phyloP scores from a whole-genome alignment of 2,329 filamentous ascomycete species.

The Penicillium capsulatum region DNA sequence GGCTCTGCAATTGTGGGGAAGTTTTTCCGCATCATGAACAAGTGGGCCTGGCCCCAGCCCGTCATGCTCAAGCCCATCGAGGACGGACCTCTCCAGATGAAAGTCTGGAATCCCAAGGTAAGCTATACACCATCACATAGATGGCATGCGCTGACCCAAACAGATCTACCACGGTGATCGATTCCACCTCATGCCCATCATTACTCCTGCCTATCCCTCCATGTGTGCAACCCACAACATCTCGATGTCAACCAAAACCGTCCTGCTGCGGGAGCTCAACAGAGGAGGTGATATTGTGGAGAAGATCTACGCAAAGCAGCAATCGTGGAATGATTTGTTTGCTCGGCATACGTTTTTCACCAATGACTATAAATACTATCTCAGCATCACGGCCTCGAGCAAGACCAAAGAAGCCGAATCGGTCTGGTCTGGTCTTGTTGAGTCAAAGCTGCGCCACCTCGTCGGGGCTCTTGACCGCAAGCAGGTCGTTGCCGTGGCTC shows the following conservation, averaged over 20 bases:
- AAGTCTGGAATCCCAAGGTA: slow-evolving; percentile 94
- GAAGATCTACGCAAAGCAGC: slow-evolving; percentile 71
- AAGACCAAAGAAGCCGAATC: slow-evolving; percentile 79
- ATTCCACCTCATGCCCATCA: slow-evolving; percentile 93
- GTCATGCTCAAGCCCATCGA: slow-evolving; percentile 86
- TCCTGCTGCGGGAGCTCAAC: slow-evolving; percentile 78
- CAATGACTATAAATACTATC: slow-evolving; percentile 87
- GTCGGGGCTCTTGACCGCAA: slow-evolving; percentile 80
- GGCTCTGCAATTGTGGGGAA: slow-evolving; percentile 85
- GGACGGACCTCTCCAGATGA: slow-evolving; percentile 71
- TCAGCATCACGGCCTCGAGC: slow-evolving; percentile 79
- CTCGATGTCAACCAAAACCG: slow-evolving; percentile 74
- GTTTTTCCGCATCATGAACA: slow-evolving; percentile 87
- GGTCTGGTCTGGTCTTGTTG: slow-evolving; percentile 84
- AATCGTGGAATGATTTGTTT: slow-evolving; percentile 83
- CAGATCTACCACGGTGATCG: slow-evolving; percentile 74
- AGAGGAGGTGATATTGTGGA: slow-evolving; percentile 73
- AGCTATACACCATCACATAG: not conserved
- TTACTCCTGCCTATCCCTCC: slow-evolving; percentile 93
- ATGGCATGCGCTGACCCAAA: slow-evolving; percentile 4
- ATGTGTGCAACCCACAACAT: slow-evolving; percentile 98
- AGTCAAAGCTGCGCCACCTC: slow-evolving; percentile 85
- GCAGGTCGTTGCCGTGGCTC: slow-evolving; percentile 72
- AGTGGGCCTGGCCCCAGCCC: slow-evolving; percentile 94
- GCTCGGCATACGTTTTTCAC: slow-evolving; percentile 91